These are phyloP conservation scores for Orbilia javanica DNA, from an alignment of 2,329 filamentous ascomycete genomes.

Conservation along the genomic window DNA sequence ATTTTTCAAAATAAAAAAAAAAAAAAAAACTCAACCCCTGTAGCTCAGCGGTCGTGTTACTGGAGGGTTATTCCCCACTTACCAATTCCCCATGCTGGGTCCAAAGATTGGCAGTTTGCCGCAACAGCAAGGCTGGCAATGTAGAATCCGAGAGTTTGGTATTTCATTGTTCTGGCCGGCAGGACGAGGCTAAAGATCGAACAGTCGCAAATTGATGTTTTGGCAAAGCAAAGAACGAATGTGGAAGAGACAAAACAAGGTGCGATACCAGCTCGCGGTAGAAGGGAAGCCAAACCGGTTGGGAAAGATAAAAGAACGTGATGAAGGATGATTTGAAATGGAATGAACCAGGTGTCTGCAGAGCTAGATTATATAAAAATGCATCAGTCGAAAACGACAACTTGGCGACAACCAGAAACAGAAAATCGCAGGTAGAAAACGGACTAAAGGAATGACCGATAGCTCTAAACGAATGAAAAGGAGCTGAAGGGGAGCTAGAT, in stretches of 20 bases:
- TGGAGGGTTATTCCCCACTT: conserved; percentile 18
- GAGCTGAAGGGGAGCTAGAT: conserved; percentile 31
- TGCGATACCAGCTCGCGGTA: conserved; percentile 36
- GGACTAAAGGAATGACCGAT: conserved; percentile 29
- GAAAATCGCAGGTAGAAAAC: conserved; percentile 35
- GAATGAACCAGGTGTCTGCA: background rate
- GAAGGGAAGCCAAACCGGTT: conserved; percentile 47
- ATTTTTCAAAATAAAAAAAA: no score
- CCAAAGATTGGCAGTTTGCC: conserved; percentile 40
- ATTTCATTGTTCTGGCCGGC: conserved; percentile 46
- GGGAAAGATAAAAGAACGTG: conserved; percentile 31
- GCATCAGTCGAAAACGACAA: conserved; percentile 12
- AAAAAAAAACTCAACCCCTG: no score
- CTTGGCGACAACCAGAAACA: background rate
- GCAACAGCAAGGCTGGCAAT: conserved; percentile 22
- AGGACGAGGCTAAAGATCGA: background rate
- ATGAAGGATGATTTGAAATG: conserved; percentile 10
- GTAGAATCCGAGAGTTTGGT: conserved; percentile 35
- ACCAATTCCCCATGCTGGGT: conserved; percentile 53
- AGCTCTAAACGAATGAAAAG: conserved; percentile 18
- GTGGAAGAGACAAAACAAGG: background rate
- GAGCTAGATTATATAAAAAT: conserved; percentile 33
- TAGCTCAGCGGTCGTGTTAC: no score
- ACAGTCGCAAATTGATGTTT: conserved; percentile 3
- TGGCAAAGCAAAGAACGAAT: background rate